Conservation (phyloP, 1,139 yeast genomes). For the Ogataea hybrid region DNA sequence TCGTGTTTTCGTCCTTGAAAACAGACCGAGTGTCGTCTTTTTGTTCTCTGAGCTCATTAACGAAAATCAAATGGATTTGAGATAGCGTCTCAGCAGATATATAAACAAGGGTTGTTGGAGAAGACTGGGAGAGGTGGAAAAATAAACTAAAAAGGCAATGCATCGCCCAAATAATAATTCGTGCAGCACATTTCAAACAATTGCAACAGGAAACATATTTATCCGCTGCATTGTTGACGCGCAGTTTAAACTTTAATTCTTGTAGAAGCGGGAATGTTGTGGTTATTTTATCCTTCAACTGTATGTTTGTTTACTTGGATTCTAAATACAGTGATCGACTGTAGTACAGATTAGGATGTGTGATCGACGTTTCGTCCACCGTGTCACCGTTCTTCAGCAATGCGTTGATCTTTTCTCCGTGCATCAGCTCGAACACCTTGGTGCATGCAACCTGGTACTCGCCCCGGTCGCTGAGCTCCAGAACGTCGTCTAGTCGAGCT, state of each 20-base stretch:
- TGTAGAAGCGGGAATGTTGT: neutral
- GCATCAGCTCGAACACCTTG: constrained; percentile 80
- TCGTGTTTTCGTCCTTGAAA: constrained; percentile 10
- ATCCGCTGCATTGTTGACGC: neutral
- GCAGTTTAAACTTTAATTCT: neutral
- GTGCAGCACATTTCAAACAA: neutral
- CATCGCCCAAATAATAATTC: neutral
- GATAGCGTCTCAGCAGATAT: neutral
- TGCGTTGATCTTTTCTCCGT: constrained; percentile 42
- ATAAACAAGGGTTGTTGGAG: neutral
- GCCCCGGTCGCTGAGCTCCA: constrained; percentile 62
- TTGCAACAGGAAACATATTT: neutral
- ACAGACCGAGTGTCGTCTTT: constrained; percentile 3
- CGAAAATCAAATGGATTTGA: neutral
- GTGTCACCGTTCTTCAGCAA: constrained; percentile 43
- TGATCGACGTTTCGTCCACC: constrained; percentile 48
- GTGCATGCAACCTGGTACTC: constrained; percentile 89
- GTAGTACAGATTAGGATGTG: constrained; percentile 86
- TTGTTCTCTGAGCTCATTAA: neutral
- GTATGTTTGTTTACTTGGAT: constrained; percentile 7
- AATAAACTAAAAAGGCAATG: neutral
- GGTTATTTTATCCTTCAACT: neutral
- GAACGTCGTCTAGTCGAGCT: constrained; percentile 49
- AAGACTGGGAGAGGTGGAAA: neutral
- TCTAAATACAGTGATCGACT: constrained; percentile 59